Base-by-base conservation (phyloP, 1,284 basidiomycete species). In the Mrakiaceae sp. region DNA sequence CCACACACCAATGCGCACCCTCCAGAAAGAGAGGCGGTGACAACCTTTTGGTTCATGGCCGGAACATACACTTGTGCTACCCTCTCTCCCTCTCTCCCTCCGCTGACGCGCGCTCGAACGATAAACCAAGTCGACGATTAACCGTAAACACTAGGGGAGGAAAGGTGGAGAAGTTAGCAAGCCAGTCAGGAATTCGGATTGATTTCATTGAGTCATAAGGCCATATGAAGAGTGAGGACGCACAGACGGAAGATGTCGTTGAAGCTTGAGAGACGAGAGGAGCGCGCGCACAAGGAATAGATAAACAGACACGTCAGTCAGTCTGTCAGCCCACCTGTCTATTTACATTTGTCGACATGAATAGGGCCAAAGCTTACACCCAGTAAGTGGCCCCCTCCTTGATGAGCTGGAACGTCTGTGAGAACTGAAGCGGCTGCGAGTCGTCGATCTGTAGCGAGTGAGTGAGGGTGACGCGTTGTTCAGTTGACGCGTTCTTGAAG, bases 211-310 rank as follows among this genome's bases (percentile, higher is more conserved):
- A 48, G 14, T 3, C 40, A 10, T 11, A 46, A 9, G 1, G 3
- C 10, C 46, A 49, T 40, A 10, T 16, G 8, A 43, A 59, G 12
- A 42, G 57, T 12, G 48, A 44, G 48, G 12, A 72, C 75, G 70
- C 62, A 78, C 76, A 94, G 84, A 73, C 89, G 86, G 87, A 94
- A 93, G 69, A 93, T 84, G 75, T 93, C 89, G 76, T 93, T 93
- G 74, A 81, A 80, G 59, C 87, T 90, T n/a, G 57, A 48, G 42
- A 16, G 44, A 57, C 50, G 58, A 42, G 39, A 64, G 58, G 44
- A 58, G 60, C 58, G 60, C 27, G 64, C 48, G 50, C 43, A 9
- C 49, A 53, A n/a, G 27, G 59, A 57, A 55, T 56, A 59, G 50
- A 65, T 54, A 60, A 50, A 55, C 5, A 12, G 40, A 59, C 40